Evolutionary conservation across 352 stramenopile genomes (phyloP), one percentile per base, ranked within the genome.

Genomic region (Globisporangium apiculatum): DNA sequence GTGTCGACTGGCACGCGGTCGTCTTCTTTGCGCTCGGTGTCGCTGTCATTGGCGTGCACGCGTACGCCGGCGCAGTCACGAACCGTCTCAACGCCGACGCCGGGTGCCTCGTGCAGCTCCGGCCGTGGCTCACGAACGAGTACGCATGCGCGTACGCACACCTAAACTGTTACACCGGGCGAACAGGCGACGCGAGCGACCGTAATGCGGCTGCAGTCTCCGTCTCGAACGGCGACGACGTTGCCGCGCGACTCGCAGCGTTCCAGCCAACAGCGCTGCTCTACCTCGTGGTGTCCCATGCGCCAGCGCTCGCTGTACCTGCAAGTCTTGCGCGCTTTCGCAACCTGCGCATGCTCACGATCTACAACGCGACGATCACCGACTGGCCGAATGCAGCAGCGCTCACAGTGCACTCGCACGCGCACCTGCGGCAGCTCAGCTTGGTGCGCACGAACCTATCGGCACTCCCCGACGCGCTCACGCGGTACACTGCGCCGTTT

Each of bases 341-440:
- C 6, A 63, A 57, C 8, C 45, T 73, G 5, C n/a, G 64, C 12
- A 49, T 45, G 42, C 11, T 71, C 4, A 53, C 66, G 36, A 35
- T 71, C 11, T 66, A 65, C 51, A 69, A 71, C 58, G 53, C 59
- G 36, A 67, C 67, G 5, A 59, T 74, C n/a, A 9, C 36, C 17
- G 56, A 69, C 36, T 75, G 64, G 67, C 37, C 51, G 8, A 9
- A 10, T 3, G 12, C 53, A 1, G 58, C 64, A 1, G 24, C 60
- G 0, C 52, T 75, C 46, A 42, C 42, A 0, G 42, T 11, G 0
- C 7, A 31, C 36, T 17, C 50, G 3, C 57, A 57, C n/a, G 41
- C n/a, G 2, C 18, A 14, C n/a, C 50, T 62, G 35, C 50, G 41
- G 10, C 47, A 40, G 7, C 14, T 64, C 14, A 48, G 17, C 11